phyloP scores from a whole-genome alignment of 805 yeast species.

The Metschnikowia anglica region DNA sequence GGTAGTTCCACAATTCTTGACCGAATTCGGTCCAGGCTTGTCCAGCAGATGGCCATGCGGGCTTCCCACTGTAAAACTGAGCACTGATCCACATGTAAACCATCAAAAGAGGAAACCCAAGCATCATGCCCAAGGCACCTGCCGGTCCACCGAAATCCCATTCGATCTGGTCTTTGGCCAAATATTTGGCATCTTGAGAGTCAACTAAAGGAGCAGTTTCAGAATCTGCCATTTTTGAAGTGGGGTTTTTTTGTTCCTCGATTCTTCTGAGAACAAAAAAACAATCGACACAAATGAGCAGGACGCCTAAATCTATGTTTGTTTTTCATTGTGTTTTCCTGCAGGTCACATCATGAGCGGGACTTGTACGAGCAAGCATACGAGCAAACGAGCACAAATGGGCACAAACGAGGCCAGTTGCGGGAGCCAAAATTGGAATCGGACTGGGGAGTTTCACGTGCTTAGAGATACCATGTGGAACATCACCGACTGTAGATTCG shows the following conservation, averaged over 20 bases:
- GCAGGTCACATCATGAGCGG: not conserved
- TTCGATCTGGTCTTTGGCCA: conserved; percentile 53
- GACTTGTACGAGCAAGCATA: conserved; percentile 2
- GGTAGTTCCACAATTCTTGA: conserved; percentile 35
- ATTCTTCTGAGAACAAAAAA: not conserved
- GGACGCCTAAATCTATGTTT: not conserved
- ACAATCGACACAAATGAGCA: not conserved
- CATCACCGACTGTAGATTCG: too few species aligned
- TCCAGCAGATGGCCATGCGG: conserved; percentile 64
- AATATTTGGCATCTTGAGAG: conserved; percentile 26
- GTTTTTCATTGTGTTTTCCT: not conserved
- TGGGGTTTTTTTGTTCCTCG: not conserved
- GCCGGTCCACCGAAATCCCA: conserved; percentile 92
- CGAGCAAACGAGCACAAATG: conserved; percentile 3
- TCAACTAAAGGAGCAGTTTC: conserved; percentile 7
- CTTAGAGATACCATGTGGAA: too few species aligned
- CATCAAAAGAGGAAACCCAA: conserved; percentile 91
- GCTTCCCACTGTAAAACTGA: conserved; percentile 68
- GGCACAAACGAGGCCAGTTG: not conserved
- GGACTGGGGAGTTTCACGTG: too few species aligned
- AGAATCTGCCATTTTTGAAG: conserved; percentile 5
- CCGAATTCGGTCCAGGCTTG: conserved; percentile 56
- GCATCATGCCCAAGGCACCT: conserved; percentile 89
- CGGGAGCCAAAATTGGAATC: too few species aligned
- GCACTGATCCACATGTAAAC: conserved; percentile 95